A percentile compares a stretch with the other conserved stretches of the same genome.
Evolutionary conservation across 2,329 filamentous ascomycete genomes (phyloP).

Genomic region (Emericellopsis atlantica): DNA sequence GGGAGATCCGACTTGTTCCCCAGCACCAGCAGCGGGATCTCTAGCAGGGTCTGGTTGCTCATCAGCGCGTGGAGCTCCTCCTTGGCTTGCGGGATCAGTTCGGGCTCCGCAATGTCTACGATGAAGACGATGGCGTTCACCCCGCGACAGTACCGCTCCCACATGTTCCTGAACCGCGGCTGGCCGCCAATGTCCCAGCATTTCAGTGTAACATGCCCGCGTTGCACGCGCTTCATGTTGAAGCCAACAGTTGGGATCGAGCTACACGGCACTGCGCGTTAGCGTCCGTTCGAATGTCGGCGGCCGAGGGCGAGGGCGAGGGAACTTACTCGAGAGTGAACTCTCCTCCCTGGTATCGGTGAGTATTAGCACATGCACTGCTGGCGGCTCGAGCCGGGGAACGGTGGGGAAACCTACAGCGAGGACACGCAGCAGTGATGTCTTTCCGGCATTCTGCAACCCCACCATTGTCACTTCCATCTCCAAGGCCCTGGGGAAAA

Average conservation of each 20-base stretch:
- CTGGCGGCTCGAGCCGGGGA: too few species aligned
- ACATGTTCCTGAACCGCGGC: conserved; percentile 95
- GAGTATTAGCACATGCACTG: neutral
- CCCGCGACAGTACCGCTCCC: conserved; percentile 95
- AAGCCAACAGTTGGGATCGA: conserved; percentile 97
- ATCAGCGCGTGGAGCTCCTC: conserved; percentile 88
- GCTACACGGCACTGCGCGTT: conserved; percentile 42
- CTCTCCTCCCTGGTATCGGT: conserved; percentile 66
- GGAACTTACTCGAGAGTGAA: conserved; percentile 92
- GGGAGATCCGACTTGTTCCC: conserved; percentile 95
- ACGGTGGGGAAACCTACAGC: conserved; percentile 55
- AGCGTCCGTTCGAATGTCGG: conserved; percentile 9
- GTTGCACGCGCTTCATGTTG: conserved; percentile 97
- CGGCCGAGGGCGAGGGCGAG: neutral
- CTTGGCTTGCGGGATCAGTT: conserved; percentile 69
- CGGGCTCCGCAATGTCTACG: conserved; percentile 84
- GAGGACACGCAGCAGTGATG: conserved; percentile 81
- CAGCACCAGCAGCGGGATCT: conserved; percentile 85
- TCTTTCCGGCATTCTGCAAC: conserved; percentile 96
- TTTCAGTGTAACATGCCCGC: conserved; percentile 95
- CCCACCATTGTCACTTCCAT: conserved; percentile 99
- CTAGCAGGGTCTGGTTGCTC: conserved; percentile 69
- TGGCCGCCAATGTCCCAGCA: conserved; percentile 99
- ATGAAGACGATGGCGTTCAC: conserved; percentile 98
- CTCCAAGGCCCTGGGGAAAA: conserved; percentile 63